phyloP scores from a whole-genome alignment of 495 filamentous ascomycete species.

The Penicillium macrosclerotiorum region DNA sequence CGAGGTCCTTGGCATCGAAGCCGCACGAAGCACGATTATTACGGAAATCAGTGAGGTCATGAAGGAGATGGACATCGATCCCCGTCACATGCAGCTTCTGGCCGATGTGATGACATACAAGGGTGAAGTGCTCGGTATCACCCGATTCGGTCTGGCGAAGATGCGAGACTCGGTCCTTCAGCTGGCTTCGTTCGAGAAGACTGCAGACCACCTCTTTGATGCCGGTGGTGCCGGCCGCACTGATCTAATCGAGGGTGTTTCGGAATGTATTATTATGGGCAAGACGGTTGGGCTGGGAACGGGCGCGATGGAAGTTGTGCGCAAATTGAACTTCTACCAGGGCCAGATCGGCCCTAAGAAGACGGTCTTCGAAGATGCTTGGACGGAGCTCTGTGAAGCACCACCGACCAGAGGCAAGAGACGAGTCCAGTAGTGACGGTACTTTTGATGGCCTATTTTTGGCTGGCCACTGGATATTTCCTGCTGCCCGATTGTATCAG shows the following conservation, averaged over 20 bases:
- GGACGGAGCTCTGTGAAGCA: conserved; percentile 46
- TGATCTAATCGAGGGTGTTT: conserved; percentile 87
- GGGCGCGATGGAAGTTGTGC: conserved; percentile 84
- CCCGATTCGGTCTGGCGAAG: conserved; percentile 92
- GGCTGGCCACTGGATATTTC: too few relatives aligned
- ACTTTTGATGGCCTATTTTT: conserved; percentile 9
- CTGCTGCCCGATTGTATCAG: too few relatives aligned
- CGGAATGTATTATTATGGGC: conserved; percentile 97
- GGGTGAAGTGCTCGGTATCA: conserved; percentile 96
- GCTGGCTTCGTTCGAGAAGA: conserved; percentile 97
- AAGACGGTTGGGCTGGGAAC: conserved; percentile 89
- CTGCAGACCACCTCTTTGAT: conserved; percentile 95
- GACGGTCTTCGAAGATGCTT: conserved; percentile 76
- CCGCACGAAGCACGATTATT: conserved; percentile 80
- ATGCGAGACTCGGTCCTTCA: conserved; percentile 95
- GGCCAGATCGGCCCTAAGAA: conserved; percentile 61
- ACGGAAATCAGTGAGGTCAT: conserved; percentile 79
- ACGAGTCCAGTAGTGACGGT: conserved; percentile 19
- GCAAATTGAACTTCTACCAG: conserved; percentile 65
- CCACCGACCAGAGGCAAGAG: conserved; percentile 23
- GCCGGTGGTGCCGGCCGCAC: conserved; percentile 86
- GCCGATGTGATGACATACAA: conserved; percentile 99
- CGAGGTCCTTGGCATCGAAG: conserved; percentile 96
- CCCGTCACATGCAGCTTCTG: conserved; percentile 95
- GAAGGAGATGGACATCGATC: conserved; percentile 93